Base-by-base conservation (phyloP, 2,329 filamentous ascomycete genomes). In the Xylariaceae sp. region DNA sequence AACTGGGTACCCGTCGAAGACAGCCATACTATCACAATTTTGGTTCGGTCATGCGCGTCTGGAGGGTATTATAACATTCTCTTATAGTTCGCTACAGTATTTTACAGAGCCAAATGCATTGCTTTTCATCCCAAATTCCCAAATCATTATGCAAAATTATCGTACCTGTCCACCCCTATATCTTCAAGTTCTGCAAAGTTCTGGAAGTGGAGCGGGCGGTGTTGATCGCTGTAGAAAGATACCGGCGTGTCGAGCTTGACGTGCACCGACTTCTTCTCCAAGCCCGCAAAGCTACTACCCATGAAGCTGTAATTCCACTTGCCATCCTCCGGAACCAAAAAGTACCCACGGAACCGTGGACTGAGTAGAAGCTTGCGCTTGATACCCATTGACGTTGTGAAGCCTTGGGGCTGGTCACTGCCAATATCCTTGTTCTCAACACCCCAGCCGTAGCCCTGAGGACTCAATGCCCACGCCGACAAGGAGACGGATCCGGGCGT, bases 291-390 rank as follows among this genome's bases (percentile, higher is more conserved):
- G 1, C 83, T 82, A 51, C 83, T 89, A 41, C 93, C 93, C 83
- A 97, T 89, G 74, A 98, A 98, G 64, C 87, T 93, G 72, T 96
- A 98, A 67, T 98, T 98, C 93, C 93, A 98, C 47, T 85, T 76
- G 48, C 83, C 83, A 41, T 85, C 84, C 59, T 96, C 90, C 0
- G 93, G 93, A 17, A 97, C 89, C 41, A 98, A 71, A 80, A 98
- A 98, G 72, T 90, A 97, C 19, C 93, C 94, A 54, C 87, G 81
- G 63, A 96, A 95, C 64, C 90, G 87, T 56, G 96, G 91, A 51
- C 87, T 94, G 39, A 98, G 78, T 19, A 98, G 71, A 41, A 98
- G 72, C 70, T 98, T 95, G 54, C 89, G 89, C 72, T 97, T 97
- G 66, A 94, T 87, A 39, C 93, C 93, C 79, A 97, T 95, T 44